Evolutionary conservation across 306 rosid genomes (phyloP).

Genomic region (Cajanus cajan): DNA sequence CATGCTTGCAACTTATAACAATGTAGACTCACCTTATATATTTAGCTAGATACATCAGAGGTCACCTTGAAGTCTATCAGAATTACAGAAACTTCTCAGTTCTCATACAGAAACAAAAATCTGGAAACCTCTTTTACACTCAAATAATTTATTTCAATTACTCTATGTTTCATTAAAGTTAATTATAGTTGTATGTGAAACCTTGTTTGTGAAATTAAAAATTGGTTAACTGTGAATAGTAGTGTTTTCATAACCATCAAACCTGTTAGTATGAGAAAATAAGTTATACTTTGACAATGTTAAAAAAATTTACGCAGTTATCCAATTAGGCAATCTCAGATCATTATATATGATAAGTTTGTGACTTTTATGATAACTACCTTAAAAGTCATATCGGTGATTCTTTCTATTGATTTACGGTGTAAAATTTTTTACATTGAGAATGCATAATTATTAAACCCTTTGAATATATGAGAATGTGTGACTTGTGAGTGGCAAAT

Average conservation of each 20-base stretch:
- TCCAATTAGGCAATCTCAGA: too few species aligned
- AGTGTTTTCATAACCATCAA: not conserved
- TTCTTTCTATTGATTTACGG: too few species aligned
- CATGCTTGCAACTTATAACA: not conserved
- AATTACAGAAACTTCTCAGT: not conserved
- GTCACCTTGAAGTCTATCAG: not conserved
- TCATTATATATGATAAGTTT: too few species aligned
- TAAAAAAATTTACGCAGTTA: too few species aligned
- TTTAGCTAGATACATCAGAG: not conserved
- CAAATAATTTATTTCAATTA: not conserved
- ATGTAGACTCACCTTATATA: not conserved
- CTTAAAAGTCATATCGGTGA: too few species aligned
- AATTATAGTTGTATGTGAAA: not conserved
- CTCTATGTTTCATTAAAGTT: not conserved
- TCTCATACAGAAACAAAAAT: not conserved
- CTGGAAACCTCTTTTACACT: not conserved
- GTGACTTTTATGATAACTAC: too few species aligned
- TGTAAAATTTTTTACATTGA: too few species aligned
- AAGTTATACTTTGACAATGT: too few species aligned
- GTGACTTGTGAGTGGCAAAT: not conserved
- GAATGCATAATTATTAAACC: too few species aligned
- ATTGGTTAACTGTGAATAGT: not conserved
- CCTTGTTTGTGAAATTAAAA: constrained; percentile 11
- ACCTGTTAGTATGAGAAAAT: not conserved
- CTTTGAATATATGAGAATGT: not conserved